phyloP scores from a whole-genome alignment of 306 rosid species.

The Prunus dulcis region DNA sequence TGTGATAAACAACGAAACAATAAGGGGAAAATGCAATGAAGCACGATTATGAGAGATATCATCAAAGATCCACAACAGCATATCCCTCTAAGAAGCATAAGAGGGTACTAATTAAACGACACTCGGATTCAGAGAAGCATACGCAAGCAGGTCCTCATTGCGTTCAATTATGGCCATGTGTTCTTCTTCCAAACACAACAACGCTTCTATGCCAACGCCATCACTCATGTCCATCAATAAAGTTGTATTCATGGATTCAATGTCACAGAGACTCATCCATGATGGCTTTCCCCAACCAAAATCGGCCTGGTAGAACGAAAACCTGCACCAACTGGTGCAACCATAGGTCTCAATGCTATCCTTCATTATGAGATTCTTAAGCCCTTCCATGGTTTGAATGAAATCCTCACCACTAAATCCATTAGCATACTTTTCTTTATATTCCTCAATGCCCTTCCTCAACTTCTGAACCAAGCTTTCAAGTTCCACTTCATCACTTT shows the following conservation, averaged over 20 bases:
- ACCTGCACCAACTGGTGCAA: not conserved
- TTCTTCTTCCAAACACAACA: too few relatives aligned
- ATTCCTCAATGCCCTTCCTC: not conserved
- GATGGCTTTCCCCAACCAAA: slow-evolving; percentile 9
- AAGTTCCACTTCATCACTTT: not conserved
- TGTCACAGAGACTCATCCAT: not conserved
- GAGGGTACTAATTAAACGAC: too few relatives aligned
- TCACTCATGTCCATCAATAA: not conserved
- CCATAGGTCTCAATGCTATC: not conserved
- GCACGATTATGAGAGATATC: too few relatives aligned
- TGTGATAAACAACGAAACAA: too few relatives aligned
- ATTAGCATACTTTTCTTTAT: not conserved
- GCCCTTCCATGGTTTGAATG: not conserved
- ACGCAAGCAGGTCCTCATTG: too few relatives aligned
- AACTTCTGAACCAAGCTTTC: not conserved
- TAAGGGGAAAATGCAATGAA: too few relatives aligned
- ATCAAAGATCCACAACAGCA: too few relatives aligned
- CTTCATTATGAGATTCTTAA: not conserved
- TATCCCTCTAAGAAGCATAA: too few relatives aligned
- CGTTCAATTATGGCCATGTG: too few relatives aligned
- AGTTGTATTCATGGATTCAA: not conserved
- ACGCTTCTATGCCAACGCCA: not conserved
- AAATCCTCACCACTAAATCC: not conserved
- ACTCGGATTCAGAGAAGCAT: too few relatives aligned
- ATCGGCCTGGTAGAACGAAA: not conserved